Conservation (phyloP, 1,284 basidiomycete species). For the Trichosporon faecale region DNA sequence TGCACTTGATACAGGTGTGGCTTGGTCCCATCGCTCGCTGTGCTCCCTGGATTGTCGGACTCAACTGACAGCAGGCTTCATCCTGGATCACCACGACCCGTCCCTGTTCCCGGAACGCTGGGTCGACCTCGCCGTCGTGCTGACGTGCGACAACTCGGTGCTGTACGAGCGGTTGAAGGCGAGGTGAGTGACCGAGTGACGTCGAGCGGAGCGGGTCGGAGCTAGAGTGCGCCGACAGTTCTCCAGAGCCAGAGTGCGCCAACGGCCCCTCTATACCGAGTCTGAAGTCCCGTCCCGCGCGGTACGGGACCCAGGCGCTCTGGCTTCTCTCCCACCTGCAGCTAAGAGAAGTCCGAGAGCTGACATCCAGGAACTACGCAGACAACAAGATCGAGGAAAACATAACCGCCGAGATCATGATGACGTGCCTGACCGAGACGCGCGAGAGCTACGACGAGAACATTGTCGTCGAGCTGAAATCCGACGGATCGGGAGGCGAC, state of each 20-base stretch:
- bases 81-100: slow-evolving; percentile 97
- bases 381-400: slow-evolving; percentile 97
- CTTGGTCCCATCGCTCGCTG: too few species aligned
- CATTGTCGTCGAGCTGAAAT: slow-evolving; percentile 81
- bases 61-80: slow-evolving; percentile 61
- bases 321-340: too few species aligned
- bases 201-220: neutral
- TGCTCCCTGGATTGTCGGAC: too few species aligned
- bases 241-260: too few species aligned
- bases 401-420: slow-evolving; percentile 98
- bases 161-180: slow-evolving; percentile 94
- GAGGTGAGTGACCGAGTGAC: slow-evolving; percentile 64
- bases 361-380: slow-evolving; percentile 67
- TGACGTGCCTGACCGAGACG: slow-evolving; percentile 85
- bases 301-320: too few species aligned
- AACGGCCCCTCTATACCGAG: too few species aligned
- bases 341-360: too few species aligned
- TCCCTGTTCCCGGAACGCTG: slow-evolving; percentile 93
- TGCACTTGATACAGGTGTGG: too few species aligned
- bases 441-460: slow-evolving; percentile 75
- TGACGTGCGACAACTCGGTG: slow-evolving; percentile 80
- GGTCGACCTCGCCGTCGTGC: slow-evolving; percentile 93
- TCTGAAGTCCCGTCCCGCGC: too few species aligned
- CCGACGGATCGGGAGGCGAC: slow-evolving; percentile 65
- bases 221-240: too few species aligned